Percentiles rank a stretch among this genome's conserved stretches.
These are phyloP conservation scores for Diaporthe velutina DNA, from an alignment of 2,329 filamentous ascomycete genomes.

Conservation along the genomic window DNA sequence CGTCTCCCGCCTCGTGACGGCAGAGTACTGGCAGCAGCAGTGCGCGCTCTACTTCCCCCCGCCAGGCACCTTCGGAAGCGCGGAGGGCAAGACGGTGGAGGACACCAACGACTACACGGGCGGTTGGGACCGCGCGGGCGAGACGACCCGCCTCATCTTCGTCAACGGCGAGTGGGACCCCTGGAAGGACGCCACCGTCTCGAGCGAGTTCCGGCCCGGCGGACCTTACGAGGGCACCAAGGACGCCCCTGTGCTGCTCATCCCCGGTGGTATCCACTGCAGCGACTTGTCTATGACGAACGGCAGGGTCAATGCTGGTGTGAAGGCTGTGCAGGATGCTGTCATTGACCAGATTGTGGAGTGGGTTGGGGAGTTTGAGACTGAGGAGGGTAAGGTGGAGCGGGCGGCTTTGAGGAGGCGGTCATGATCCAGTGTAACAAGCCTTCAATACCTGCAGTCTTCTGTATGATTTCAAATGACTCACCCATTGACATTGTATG, in stretches of 20 bases:
- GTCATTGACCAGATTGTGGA: conserved; percentile 63
- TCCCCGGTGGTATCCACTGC: conserved; percentile 54
- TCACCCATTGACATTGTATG: background rate
- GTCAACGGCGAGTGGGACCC: conserved; percentile 57
- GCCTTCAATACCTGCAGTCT: background rate
- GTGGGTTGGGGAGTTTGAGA: conserved; percentile 67
- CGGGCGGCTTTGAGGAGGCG: background rate
- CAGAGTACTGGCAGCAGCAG: conserved; percentile 55
- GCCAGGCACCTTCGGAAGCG: conserved; percentile 54
- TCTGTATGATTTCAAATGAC: background rate
- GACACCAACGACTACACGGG: conserved; percentile 54
- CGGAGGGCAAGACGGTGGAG: conserved; percentile 47
- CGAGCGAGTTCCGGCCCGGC: conserved; percentile 52
- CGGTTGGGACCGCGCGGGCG: conserved; percentile 55
- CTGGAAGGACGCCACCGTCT: conserved; percentile 55
- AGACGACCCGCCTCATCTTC: conserved; percentile 54
- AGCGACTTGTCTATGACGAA: conserved; percentile 58
- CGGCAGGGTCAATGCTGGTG: conserved; percentile 63
- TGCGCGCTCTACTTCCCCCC: conserved; percentile 59
- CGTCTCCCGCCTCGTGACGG: conserved; percentile 53
- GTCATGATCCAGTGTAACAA: background rate
- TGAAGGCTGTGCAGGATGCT: conserved; percentile 62
- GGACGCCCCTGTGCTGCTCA: conserved; percentile 49
- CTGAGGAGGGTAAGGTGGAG: conserved; percentile 43
- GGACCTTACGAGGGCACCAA: conserved; percentile 52